Evolutionary conservation across 2,329 filamentous ascomycete genomes (phyloP).

Genomic region (Penicillium vulpinum): DNA sequence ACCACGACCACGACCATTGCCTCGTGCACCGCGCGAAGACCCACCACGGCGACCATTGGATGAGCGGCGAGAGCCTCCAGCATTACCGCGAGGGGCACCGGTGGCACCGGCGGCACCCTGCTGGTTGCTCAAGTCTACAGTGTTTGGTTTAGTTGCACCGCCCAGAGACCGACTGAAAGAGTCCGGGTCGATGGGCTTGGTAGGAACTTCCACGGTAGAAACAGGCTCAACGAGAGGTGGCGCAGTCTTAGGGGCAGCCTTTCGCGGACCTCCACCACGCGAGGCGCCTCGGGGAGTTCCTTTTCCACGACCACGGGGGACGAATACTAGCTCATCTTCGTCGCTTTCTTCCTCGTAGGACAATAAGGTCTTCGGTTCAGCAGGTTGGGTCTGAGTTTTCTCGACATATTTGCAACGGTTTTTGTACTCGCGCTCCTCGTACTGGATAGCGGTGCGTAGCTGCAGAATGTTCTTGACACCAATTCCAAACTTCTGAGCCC

Average conservation of each 20-base stretch:
- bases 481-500: constrained; percentile 51
- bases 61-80: constrained; percentile 36
- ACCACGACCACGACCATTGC: constrained; percentile 42
- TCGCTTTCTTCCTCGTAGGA: constrained; percentile 52
- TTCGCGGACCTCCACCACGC: constrained; percentile 31
- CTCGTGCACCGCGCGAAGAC: constrained; percentile 36
- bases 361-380: constrained; percentile 46
- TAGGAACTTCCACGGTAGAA: constrained; percentile 44
- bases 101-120: constrained; percentile 22
- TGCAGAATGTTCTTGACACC: constrained; percentile 51
- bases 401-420: constrained; percentile 48
- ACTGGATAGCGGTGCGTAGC: constrained; percentile 48
- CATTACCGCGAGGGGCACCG: constrained; percentile 33
- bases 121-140: constrained; percentile 36
- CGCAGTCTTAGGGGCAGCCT: constrained; percentile 26
- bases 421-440: constrained; percentile 49
- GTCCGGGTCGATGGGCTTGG: constrained; percentile 50
- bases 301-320: constrained; percentile 44
- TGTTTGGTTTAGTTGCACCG: constrained; percentile 27
- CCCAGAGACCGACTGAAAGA: constrained; percentile 48
- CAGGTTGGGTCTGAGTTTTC: constrained; percentile 37
- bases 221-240: constrained; percentile 29
- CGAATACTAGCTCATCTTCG: constrained; percentile 51
- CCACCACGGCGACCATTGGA: constrained; percentile 36
- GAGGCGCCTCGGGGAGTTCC: constrained; percentile 31